phyloP scores from a whole-genome alignment of 2,329 filamentous ascomycete genomes.

The Venturia oleaginea region DNA sequence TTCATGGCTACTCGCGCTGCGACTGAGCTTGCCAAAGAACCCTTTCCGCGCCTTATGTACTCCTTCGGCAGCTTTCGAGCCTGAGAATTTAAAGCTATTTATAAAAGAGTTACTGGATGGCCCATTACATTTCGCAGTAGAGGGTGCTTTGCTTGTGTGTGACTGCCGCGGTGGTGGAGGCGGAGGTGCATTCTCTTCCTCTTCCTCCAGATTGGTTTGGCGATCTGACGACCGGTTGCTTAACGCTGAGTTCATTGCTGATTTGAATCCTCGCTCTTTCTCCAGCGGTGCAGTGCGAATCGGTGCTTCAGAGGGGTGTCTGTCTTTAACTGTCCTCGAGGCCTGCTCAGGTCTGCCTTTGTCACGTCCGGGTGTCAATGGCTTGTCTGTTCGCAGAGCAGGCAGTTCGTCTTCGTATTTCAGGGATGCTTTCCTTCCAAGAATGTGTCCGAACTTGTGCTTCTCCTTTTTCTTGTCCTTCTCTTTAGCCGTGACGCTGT shows the following conservation, averaged over 20 bases:
- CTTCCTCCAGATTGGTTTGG: constrained; percentile 22
- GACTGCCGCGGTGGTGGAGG: not conserved
- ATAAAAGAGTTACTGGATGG: constrained; percentile 45
- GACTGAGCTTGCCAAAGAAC: constrained; percentile 67
- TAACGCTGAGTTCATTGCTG: constrained; percentile 54
- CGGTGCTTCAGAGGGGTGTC: constrained; percentile 22
- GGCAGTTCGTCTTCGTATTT: not conserved
- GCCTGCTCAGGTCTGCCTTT: not conserved
- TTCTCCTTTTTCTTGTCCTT: constrained; percentile 1
- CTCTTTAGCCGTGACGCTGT: not conserved
- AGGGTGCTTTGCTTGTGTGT: not conserved
- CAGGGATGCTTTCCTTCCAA: constrained; percentile 10
- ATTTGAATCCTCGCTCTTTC: constrained; percentile 58
- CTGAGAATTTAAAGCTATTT: constrained; percentile 63
- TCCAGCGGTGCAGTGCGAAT: constrained; percentile 56
- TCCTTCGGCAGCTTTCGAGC: constrained; percentile 63
- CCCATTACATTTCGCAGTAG: not conserved
- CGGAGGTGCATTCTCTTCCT: not conserved
- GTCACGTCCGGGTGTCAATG: not conserved
- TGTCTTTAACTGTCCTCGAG: constrained; percentile 17
- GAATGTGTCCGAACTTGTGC: constrained; percentile 9
- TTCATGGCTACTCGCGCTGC: constrained; percentile 62
- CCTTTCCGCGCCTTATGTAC: constrained; percentile 67
- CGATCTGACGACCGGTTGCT: constrained; percentile 70
- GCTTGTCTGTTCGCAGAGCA: not conserved